A percentile compares a stretch with the other conserved stretches of the same genome.
phyloP scores from a whole-genome alignment of 2,329 filamentous ascomycete species.

The Pestalotiopsis sp. region DNA sequence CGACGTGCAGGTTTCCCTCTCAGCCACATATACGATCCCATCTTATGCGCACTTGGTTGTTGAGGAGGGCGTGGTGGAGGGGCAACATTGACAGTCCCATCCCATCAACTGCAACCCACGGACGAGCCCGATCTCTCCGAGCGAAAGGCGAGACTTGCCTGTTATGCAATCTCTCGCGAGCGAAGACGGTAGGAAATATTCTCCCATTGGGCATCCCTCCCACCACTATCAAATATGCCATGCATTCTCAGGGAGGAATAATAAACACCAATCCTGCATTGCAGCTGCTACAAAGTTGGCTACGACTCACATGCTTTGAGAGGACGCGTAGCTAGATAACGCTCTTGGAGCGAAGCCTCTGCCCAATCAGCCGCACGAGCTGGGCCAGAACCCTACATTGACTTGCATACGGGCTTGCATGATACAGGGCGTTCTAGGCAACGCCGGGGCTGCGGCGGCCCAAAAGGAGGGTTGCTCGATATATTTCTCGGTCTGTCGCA shows the following conservation, averaged over 20 bases:
- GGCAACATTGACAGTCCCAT: not conserved
- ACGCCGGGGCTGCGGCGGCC: not conserved
- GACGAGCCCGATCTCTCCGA: not conserved
- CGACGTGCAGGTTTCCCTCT: not conserved
- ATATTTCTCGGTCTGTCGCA: slow-evolving; percentile 2
- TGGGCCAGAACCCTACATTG: not conserved
- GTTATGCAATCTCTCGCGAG: not conserved
- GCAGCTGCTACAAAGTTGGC: not conserved
- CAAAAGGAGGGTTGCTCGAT: not conserved
- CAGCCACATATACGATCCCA: not conserved
- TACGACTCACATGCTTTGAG: slow-evolving; percentile 6
- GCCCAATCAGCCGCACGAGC: not conserved
- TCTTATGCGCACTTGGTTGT: not conserved
- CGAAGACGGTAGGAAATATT: not conserved
- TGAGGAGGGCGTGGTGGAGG: not conserved
- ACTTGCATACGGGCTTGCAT: slow-evolving; percentile 3
- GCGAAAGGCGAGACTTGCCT: not conserved
- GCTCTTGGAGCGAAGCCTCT: not conserved
- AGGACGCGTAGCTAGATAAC: slow-evolving; percentile 7
- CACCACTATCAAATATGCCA: not conserved
- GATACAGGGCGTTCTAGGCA: slow-evolving; percentile 1
- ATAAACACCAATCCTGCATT: not conserved
- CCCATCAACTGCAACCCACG: not conserved
- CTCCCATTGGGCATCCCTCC: not conserved
- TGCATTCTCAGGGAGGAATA: not conserved